Evolutionary conservation across 192 early-diverging fungal species (phyloP).

Genomic region (Coemansia sp.): DNA sequence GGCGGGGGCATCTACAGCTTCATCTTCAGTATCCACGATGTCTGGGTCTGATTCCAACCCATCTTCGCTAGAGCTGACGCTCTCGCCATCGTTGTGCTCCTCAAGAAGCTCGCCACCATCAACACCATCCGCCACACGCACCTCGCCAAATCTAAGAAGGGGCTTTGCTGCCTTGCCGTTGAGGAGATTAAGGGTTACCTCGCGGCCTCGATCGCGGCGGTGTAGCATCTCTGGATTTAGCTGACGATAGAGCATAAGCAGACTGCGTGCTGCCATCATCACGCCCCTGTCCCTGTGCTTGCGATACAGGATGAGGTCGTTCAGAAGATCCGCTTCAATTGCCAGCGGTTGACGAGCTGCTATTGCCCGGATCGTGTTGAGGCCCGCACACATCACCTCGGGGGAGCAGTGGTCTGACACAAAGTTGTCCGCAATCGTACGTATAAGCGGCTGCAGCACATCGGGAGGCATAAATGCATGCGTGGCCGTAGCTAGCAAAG

Average conservation of each 20-base stretch:
- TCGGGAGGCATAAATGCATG: conserved; percentile 96
- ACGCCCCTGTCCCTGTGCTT: conserved; percentile 93
- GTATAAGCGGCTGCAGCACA: conserved; percentile 80
- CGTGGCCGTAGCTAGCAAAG: conserved; percentile 84
- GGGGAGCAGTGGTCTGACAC: conserved; percentile 86
- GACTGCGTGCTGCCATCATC: conserved; percentile 86
- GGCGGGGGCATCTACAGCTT: conserved; percentile 11
- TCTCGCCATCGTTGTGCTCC: conserved; percentile 21
- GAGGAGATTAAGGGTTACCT: conserved; percentile 70
- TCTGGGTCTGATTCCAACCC: conserved; percentile 40
- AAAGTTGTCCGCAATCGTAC: conserved; percentile 94
- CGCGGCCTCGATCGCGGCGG: conserved; percentile 91
- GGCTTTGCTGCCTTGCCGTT: conserved; percentile 55
- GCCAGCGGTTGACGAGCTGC: conserved; percentile 87
- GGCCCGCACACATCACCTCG: conserved; percentile 94
- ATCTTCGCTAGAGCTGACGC: background rate
- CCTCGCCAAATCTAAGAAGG: conserved; percentile 69
- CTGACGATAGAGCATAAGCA: conserved; percentile 92
- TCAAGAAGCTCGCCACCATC: conserved; percentile 80
- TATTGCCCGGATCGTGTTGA: conserved; percentile 87
- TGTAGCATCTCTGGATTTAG: conserved; percentile 92
- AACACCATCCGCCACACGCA: conserved; percentile 64
- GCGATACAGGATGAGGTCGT: conserved; percentile 90
- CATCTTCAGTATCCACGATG: conserved; percentile 33
- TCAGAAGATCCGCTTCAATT: conserved; percentile 78